Evolutionary conservation across 345 rosid species (phyloP).

Genomic region (Gossypium australe): DNA sequence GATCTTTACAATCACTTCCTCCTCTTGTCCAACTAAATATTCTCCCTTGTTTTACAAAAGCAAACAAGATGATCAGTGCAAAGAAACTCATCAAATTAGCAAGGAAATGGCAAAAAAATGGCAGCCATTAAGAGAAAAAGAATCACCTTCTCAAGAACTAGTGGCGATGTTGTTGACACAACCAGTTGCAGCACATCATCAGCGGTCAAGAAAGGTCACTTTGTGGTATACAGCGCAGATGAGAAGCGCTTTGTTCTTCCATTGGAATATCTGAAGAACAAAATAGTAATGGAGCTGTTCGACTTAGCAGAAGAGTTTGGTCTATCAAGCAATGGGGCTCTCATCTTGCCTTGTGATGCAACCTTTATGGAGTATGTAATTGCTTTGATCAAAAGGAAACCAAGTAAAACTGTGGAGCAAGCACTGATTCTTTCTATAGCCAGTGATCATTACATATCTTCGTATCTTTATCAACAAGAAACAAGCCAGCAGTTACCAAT

Average conservation of each 20-base stretch:
- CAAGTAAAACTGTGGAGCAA: slow-evolving; percentile 15
- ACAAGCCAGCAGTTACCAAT: background rate
- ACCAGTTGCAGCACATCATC: no score
- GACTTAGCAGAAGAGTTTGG: slow-evolving; percentile 34
- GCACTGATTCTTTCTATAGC: slow-evolving; percentile 20
- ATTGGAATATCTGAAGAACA: slow-evolving; percentile 17
- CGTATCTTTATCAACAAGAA: background rate
- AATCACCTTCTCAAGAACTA: slow-evolving; percentile 1
- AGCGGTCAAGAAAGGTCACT: slow-evolving; percentile 26
- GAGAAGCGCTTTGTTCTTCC: slow-evolving; percentile 29
- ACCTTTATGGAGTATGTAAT: slow-evolving; percentile 23
- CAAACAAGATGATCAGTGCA: slow-evolving; percentile 20
- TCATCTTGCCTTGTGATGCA: slow-evolving; percentile 32
- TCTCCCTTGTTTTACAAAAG: background rate
- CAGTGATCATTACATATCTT: slow-evolving; percentile 2
- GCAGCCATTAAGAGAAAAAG: slow-evolving; percentile 25
- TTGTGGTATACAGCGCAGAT: slow-evolving; percentile 27
- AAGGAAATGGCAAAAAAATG: slow-evolving; percentile 34
- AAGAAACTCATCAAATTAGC: slow-evolving; percentile 29
- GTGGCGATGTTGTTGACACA: no score
- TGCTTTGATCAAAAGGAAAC: slow-evolving; percentile 10
- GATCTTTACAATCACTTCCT: background rate
- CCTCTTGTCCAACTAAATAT: background rate
- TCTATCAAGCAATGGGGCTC: slow-evolving; percentile 20
- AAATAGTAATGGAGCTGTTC: slow-evolving; percentile 22